Conservation (phyloP, 805 yeast genomes). For the Sungouiella thailandica region DNA sequence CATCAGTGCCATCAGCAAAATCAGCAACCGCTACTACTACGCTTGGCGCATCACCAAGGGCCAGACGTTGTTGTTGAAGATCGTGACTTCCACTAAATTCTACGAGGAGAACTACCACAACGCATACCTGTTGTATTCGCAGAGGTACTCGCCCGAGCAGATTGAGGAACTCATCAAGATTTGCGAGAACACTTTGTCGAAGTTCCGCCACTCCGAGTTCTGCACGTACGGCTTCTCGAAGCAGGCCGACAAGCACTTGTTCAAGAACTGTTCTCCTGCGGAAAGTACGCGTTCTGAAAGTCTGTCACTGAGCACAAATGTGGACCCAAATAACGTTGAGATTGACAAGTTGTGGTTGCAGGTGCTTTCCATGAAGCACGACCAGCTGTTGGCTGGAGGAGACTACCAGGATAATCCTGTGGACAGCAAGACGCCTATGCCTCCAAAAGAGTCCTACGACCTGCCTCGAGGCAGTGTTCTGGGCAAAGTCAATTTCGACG, state of each 20-base stretch:
- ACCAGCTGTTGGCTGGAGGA: constrained; percentile 5
- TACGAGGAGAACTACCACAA: constrained; percentile 19
- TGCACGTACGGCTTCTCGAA: constrained; percentile 10
- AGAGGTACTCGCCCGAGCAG: constrained; percentile 12
- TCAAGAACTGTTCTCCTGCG: not conserved
- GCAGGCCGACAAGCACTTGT: constrained; percentile 5
- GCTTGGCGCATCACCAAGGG: constrained; percentile 68
- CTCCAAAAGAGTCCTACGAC: not conserved
- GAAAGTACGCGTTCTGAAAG: not conserved
- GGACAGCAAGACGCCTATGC: not conserved
- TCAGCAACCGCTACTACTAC: constrained; percentile 57
- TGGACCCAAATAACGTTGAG: constrained; percentile 18
- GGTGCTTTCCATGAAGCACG: constrained; percentile 26
- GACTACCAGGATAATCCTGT: not conserved
- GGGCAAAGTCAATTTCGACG: not conserved
- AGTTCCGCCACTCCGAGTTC: constrained; percentile 9
- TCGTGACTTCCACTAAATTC: constrained; percentile 29
- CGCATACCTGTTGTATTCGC: constrained; percentile 11
- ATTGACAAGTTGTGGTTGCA: constrained; percentile 34
- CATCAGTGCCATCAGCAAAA: constrained; percentile 24
- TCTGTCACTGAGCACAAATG: constrained; percentile 1
- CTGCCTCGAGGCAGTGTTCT: not conserved
- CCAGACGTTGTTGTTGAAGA: constrained; percentile 35
- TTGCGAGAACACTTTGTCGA: constrained; percentile 10
- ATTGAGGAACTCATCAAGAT: constrained; percentile 17